A percentile compares a stretch with the other conserved stretches of the same genome.
phyloP scores from a whole-genome alignment of 371 early-diverging fungal genomes.

The Mortierella polycephala region DNA sequence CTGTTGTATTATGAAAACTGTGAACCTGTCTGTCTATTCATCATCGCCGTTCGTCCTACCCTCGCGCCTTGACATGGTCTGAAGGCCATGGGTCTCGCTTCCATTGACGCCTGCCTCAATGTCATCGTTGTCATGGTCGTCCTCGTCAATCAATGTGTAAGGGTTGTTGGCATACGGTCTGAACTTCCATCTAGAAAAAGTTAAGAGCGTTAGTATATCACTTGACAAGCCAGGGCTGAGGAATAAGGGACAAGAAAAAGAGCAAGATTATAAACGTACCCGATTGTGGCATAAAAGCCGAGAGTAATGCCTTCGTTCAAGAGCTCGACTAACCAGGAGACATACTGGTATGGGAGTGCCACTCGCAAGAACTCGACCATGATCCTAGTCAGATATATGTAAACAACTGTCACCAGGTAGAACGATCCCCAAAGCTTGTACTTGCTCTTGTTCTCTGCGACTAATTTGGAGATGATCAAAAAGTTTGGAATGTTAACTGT shows the following conservation, averaged over 20 bases:
- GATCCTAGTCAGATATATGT: slow-evolving; percentile 66
- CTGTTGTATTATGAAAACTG: neutral
- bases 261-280: slow-evolving; percentile 32
- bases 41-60: slow-evolving; percentile 34
- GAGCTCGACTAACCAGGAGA: slow-evolving; percentile 65
- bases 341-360: slow-evolving; percentile 63
- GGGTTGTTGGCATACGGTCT: slow-evolving; percentile 66
- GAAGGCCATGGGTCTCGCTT: slow-evolving; percentile 44
- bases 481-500: too few relatives aligned
- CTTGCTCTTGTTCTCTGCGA: slow-evolving; percentile 60
- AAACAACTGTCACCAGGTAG: slow-evolving; percentile 65
- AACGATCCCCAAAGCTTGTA: slow-evolving; percentile 69
- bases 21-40: slow-evolving; percentile 22
- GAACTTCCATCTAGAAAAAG: slow-evolving; percentile 52
- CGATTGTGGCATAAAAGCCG: slow-evolving; percentile 62
- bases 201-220: neutral
- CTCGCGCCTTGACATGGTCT: slow-evolving; percentile 53
- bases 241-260: neutral
- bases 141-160: slow-evolving; percentile 60
- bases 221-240: too few relatives aligned
- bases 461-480: slow-evolving; percentile 17
- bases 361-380: slow-evolving; percentile 62
- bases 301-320: slow-evolving; percentile 63
- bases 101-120: slow-evolving; percentile 27
- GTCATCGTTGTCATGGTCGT: slow-evolving; percentile 54